Evolutionary conservation across 495 filamentous ascomycete species (phyloP), one percentile per base, ranked within the genome.

Genomic region (Neurospora intermedia): DNA sequence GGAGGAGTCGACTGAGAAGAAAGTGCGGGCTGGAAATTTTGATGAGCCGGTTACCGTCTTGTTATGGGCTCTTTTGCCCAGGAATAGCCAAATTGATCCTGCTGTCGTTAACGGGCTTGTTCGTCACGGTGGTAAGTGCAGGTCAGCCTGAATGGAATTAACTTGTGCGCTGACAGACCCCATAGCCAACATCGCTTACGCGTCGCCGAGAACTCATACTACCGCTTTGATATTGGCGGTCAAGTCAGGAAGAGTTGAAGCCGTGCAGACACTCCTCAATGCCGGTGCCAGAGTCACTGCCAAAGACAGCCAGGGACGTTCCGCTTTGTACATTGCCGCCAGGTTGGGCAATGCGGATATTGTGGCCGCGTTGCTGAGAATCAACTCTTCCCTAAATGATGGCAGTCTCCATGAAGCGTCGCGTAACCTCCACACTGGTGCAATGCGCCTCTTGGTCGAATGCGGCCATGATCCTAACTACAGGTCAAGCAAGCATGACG

Each of bases 341-440:
- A 72, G 74, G 11, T 31, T 66, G 10, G 79, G 79, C 6, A 69
- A 79, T 42, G 62, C 70, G 1, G 74, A 77, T 2, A 69, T 78
- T n/a, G 74, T 77, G 18, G 31, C 71, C 2, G 72, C 78, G 3
- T 66, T 81, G 13, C 69, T 81, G 9, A 71, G 72, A 27, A 69
- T 62, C 20, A 74, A 73, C 7, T 74, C 79, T 1, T 59, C 69
- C 0, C 75, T 74, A 41, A 85, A 85, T 41, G 83, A 85, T 18
- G 83, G 83, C 2, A 84, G 82, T 35, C 80, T 85, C 16, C 83
- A 85, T 71, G 83, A 84, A 54, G 82, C 83, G 1, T 74, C 83
- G 8, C 79, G 82, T 4, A 75, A 80, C 42, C 83, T 85, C 27
- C 80, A 84, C 35, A 31, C 80, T 0, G 76, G 76, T 35, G 77